These are phyloP conservation scores for Wolfiporia cocos DNA, from an alignment of 1,284 basidiomycete species.

Conservation along the genomic window DNA sequence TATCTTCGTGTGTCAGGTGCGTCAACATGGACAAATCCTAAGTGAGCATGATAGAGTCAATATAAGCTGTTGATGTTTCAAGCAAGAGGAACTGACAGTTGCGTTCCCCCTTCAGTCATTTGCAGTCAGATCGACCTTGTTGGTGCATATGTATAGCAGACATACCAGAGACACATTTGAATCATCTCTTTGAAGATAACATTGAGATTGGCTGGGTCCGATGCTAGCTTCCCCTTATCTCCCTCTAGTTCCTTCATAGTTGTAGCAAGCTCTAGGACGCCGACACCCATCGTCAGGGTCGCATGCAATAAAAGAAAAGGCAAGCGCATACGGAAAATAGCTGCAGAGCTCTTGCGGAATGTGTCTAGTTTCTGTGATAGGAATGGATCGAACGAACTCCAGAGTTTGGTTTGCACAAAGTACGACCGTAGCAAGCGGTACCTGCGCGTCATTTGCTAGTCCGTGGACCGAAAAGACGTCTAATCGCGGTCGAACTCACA, in stretches of 20 bases:
- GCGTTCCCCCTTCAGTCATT: constrained; percentile 89
- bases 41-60: not conserved
- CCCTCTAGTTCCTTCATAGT: constrained; percentile 60
- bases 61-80: too few species aligned
- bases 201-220: constrained; percentile 47
- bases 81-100: constrained; percentile 42
- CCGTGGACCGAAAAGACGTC: not conserved
- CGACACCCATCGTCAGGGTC: not conserved
- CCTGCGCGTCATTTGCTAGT: constrained; percentile 31
- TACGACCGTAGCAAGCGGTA: constrained; percentile 82
- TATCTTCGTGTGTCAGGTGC: constrained; percentile 74
- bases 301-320: not conserved
- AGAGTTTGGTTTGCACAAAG: constrained; percentile 67
- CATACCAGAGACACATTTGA: constrained; percentile 82
- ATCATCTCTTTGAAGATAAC: constrained; percentile 81
- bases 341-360: constrained; percentile 75
- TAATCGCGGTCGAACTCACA: too few species aligned
- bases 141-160: too few species aligned
- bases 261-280: constrained; percentile 52
- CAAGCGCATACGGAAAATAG: constrained; percentile 60
- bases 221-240: constrained; percentile 38
- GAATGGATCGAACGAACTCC: constrained; percentile 86
- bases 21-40: constrained; percentile 83
- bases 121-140: too few species aligned
- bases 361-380: constrained; percentile 75